A percentile compares a stretch with the other conserved stretches of the same genome.
phyloP scores from a whole-genome alignment of 2,329 filamentous ascomycete species.

The Ophiostoma himal-ulmi region DNA sequence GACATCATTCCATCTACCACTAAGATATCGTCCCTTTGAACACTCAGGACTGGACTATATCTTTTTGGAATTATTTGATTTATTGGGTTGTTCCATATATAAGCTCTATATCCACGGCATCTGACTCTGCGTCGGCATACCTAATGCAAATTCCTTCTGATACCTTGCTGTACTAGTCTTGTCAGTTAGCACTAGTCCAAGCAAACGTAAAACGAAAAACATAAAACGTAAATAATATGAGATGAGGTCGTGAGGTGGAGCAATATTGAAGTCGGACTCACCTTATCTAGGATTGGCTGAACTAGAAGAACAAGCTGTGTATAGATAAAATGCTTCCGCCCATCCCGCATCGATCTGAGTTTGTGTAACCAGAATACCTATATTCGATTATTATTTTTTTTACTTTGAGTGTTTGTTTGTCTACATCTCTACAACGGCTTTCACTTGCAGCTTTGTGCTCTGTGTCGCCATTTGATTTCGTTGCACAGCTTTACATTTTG shows the following conservation, averaged over 20 bases:
- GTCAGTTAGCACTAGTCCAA: background rate
- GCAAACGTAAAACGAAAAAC: background rate
- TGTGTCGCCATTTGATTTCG: background rate
- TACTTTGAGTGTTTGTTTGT: background rate
- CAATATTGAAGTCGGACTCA: slow-evolving; percentile 1
- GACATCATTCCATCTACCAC: too few relatives aligned
- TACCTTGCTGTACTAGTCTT: background rate
- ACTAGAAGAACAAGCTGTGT: background rate
- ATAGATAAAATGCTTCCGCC: background rate
- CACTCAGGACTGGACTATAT: background rate
- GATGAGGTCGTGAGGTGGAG: background rate
- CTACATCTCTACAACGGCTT: background rate
- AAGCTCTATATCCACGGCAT: background rate
- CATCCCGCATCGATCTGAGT: background rate
- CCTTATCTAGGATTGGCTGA: background rate
- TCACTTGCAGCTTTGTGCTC: background rate
- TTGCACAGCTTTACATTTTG: background rate
- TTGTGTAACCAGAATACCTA: background rate
- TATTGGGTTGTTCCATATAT: background rate
- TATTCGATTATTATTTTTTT: background rate
- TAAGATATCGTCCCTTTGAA: background rate
- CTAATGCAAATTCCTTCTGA: too few relatives aligned
- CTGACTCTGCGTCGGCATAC: background rate
- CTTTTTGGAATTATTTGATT: background rate
- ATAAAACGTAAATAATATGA: background rate